Percentiles rank a stretch among this genome's conserved stretches.
Conservation (phyloP, 2,329 filamentous ascomycete species). For the Dothiorella sarmentorum region DNA sequence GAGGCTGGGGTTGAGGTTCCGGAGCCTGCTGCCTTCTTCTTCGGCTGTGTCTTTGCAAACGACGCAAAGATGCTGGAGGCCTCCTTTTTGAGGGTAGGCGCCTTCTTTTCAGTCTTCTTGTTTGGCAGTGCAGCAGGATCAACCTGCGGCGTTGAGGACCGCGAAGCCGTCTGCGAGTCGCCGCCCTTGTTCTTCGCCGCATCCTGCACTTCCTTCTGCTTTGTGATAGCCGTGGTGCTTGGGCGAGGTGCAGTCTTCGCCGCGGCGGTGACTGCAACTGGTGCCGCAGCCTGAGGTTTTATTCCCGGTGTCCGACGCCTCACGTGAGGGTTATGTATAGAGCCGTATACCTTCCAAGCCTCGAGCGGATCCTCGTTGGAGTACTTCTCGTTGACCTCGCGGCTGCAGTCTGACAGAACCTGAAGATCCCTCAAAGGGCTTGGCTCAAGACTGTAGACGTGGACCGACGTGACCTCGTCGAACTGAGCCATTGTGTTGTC, state of each 20-base stretch:
- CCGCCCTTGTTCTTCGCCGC: slow-evolving; percentile 22
- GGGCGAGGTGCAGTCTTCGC: slow-evolving; percentile 26
- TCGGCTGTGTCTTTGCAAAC: slow-evolving; percentile 69
- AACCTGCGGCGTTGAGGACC: slow-evolving; percentile 33
- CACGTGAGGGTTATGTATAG: slow-evolving; percentile 69
- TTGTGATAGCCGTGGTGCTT: slow-evolving; percentile 19
- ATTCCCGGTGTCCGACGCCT: slow-evolving; percentile 47
- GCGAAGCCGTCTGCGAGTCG: slow-evolving; percentile 33
- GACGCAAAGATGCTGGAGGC: slow-evolving; percentile 70
- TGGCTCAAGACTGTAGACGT: slow-evolving; percentile 81
- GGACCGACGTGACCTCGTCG: slow-evolving; percentile 70
- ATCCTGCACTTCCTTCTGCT: slow-evolving; percentile 26
- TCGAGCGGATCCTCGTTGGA: slow-evolving; percentile 59
- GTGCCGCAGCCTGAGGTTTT: slow-evolving; percentile 25
- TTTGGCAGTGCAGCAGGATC: slow-evolving; percentile 24
- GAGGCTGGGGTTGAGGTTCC: slow-evolving; percentile 38
- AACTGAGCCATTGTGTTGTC: slow-evolving; percentile 66
- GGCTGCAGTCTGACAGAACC: slow-evolving; percentile 65
- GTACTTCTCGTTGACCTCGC: slow-evolving; percentile 55
- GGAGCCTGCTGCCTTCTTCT: slow-evolving; percentile 36
- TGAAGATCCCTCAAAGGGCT: slow-evolving; percentile 61
- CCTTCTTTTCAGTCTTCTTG: slow-evolving; percentile 38
- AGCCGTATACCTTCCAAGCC: slow-evolving; percentile 62
- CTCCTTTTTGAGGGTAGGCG: slow-evolving; percentile 54
- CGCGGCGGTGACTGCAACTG: slow-evolving; percentile 23